Base-by-base conservation (phyloP, 2,329 filamentous ascomycete genomes). In the Rasamsonia emersonii region DNA sequence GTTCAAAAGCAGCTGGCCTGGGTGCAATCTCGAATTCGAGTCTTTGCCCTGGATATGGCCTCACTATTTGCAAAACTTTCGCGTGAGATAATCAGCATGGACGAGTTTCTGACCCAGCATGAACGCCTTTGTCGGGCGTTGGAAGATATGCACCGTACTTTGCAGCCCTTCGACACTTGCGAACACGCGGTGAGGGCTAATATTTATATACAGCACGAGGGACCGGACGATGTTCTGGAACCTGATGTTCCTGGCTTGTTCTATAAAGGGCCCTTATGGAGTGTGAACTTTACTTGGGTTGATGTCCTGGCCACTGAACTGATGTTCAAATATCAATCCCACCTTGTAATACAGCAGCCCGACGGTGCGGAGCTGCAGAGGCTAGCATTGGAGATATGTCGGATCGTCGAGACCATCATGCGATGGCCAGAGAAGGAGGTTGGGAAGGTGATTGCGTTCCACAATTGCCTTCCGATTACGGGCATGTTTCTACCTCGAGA, bases 401-500 rank as follows among this genome's bases (percentile, higher is more conserved):
- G 84, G 47, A 70, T 89, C 37, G 86, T 86, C 37, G 86, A 93
- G 57, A 75, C 81, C 1, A 71, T 95, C 21, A 73, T 83, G 43
- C 70, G 71, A 36, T 91, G 79, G 68, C 78, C 82, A 0, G 65
- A 71, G 1, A 76, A 75, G 13, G 82, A 82, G 0, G 73, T 73
- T 16, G 86, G 86, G 1, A 73, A 75, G 9, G 60, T 89, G 9
- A 64, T 93, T 17, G 71, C 79, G 24, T 74, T 82, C 24, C 86
- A 93, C 50, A 77, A 84, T 9, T 77, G 75, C 44, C 62, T 96
- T 20, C 80, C 78, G 1, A 79, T 95, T 36, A 77, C 82, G 2
- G 72, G 75, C 8, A 64, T 94, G 31, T 91, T 91, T 50, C 60
- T 95, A n/a, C 85, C 82, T 0, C 77, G 76, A 41, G 82, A 93